A percentile compares a stretch with the other conserved stretches of the same genome.
Conservation (phyloP, 1,139 yeast genomes). For the Candida labiduridarum region DNA sequence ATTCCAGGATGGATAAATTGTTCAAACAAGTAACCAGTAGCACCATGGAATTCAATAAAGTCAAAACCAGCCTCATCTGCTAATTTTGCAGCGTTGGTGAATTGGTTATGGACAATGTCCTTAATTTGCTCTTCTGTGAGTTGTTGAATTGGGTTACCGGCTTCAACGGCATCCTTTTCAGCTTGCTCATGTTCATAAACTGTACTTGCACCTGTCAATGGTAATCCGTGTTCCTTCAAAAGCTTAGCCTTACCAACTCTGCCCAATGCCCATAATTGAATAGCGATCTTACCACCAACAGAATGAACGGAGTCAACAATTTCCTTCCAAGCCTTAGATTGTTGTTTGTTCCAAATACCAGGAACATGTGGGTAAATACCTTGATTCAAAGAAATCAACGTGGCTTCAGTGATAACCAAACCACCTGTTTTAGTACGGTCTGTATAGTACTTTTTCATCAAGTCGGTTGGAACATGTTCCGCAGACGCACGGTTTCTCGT, state of each 20-base stretch:
- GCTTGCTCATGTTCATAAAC: constrained; percentile 22
- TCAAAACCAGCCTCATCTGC: constrained; percentile 65
- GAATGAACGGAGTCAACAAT: constrained; percentile 29
- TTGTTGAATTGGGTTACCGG: constrained; percentile 36
- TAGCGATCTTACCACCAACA: constrained; percentile 24
- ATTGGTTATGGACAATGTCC: constrained; percentile 32
- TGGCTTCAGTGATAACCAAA: constrained; percentile 46
- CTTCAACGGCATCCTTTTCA: constrained; percentile 29
- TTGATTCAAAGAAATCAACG: constrained; percentile 24
- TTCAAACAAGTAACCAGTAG: constrained; percentile 69
- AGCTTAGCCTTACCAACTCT: constrained; percentile 48
- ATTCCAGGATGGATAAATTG: constrained; percentile 50
- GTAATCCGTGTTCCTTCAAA: constrained; percentile 35
- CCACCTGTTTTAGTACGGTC: constrained; percentile 52
- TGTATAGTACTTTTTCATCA: constrained; percentile 49
- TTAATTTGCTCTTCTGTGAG: constrained; percentile 46
- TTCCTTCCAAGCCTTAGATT: constrained; percentile 54
- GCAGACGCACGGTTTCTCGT: constrained; percentile 50
- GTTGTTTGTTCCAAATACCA: constrained; percentile 54
- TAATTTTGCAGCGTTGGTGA: constrained; percentile 43
- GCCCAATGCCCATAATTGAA: constrained; percentile 66
- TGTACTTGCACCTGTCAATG: constrained; percentile 26
- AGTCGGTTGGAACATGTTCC: constrained; percentile 48
- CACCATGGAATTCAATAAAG: constrained; percentile 66
- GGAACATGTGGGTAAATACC: constrained; percentile 50